Evolutionary conservation across 441 rosid species (phyloP), one percentile per base, ranked within the genome.

Genomic region (Dalechampia spathulata): DNA sequence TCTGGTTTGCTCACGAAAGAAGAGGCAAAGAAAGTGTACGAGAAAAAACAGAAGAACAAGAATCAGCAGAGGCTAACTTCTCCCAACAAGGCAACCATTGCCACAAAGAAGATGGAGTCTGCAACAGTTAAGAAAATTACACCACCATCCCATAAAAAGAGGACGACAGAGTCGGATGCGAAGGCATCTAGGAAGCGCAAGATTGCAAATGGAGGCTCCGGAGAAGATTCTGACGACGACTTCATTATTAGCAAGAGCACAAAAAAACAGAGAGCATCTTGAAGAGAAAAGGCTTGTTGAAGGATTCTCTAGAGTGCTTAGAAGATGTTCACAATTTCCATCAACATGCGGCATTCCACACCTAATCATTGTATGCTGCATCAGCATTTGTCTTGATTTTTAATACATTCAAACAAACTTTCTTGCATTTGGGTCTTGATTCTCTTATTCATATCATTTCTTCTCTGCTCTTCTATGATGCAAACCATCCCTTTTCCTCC

Each of bases 1-100:
- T 92, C 86, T 19, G 97, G 99, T 39, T 78, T 92, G 74, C 96
- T 89, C 26, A 52, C 97, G 25, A 55, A 71, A 47, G 92, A 74
- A 6, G 78, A 62, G 71, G 97, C 97, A 41, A 82, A 72, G 75
- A 77, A 83, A 70, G 81, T 80, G 25, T 75, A 73, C 4, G 92
- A 78, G 60, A 84, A 67, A 75, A 92, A 89, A 74, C 83, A 60
- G 58, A 77, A 72, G 60, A 77, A 72, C 69, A 81, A 72, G 74
- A 63, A 20, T 63, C 73, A 70, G 48, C 72, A 63, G 41, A 87
- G 78, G 67, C 59, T 75, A 10, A 64, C 60, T 46, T 82, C 90
- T 20, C 95, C 97, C 4, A 30, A 65, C 44, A 92, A 85, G 72
- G 65, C 63, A 66, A 58, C 60, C 61, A 67, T 76, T 21, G 59